A percentile compares a stretch with the other conserved stretches of the same genome.
phyloP scores from a whole-genome alignment of 1,139 yeast species.

The Suhomyces wounanorum region DNA sequence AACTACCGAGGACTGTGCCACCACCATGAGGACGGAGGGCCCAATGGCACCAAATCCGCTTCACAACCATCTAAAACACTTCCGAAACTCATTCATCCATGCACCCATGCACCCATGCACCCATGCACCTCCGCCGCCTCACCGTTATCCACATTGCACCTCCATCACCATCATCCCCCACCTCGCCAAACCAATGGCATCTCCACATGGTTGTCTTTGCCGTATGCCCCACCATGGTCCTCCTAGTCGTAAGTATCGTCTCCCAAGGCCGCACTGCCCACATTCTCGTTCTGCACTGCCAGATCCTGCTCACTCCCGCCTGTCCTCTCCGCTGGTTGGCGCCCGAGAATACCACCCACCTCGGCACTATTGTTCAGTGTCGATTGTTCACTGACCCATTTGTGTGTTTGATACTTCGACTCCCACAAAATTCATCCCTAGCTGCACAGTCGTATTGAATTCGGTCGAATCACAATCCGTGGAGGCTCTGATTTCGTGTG shows the following conservation, averaged over 20 bases:
- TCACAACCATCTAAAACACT: too few species aligned
- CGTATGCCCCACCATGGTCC: not conserved
- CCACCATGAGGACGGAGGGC: too few species aligned
- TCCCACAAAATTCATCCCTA: not conserved
- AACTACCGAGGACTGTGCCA: too few species aligned
- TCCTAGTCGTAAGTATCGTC: not conserved
- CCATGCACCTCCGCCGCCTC: not conserved
- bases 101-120: too few species aligned
- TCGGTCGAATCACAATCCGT: too few species aligned
- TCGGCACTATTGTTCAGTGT: not conserved
- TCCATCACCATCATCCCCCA: too few species aligned
- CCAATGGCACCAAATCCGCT: too few species aligned
- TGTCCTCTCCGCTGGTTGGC: not conserved
- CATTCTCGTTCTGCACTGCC: not conserved
- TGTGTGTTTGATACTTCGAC: not conserved
- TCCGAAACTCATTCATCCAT: too few species aligned
- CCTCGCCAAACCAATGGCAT: too few species aligned
- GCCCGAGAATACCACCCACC: not conserved
- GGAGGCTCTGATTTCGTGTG: not conserved
- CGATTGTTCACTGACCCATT: not conserved
- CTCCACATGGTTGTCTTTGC: too few species aligned
- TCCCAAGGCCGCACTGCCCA: not conserved
- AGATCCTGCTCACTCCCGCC: conserved; percentile 1
- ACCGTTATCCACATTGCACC: too few species aligned
- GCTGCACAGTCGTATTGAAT: not conserved